Percentiles rank a stretch among this genome's conserved stretches.
These are phyloP conservation scores for Quillaja saponaria DNA, from an alignment of 306 rosid genomes.

Conservation along the genomic window DNA sequence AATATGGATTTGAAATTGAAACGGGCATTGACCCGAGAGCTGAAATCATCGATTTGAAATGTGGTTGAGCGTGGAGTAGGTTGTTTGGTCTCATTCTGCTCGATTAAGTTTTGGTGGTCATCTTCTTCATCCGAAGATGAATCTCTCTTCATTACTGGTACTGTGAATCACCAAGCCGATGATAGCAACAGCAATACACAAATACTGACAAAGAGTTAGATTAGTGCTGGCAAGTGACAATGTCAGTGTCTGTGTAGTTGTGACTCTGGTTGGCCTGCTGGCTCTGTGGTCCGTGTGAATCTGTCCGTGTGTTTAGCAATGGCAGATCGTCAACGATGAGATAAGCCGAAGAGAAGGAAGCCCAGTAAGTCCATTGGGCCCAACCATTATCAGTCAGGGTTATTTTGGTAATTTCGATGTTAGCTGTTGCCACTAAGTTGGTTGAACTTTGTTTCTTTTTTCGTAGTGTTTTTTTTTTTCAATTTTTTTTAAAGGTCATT, in stretches of 20 bases:
- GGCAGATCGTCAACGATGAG: not conserved
- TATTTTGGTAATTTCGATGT: no score
- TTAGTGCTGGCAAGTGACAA: not conserved
- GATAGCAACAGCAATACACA: not conserved
- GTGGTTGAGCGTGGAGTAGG: conserved; percentile 35
- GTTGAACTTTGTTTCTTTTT: no score
- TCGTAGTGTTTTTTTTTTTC: no score
- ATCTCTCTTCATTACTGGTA: conserved; percentile 44
- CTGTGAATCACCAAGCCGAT: not conserved
- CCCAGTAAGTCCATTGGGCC: no score
- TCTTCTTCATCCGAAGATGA: conserved; percentile 84
- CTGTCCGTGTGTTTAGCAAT: conserved; percentile 4
- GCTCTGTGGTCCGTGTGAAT: not conserved
- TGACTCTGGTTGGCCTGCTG: no score
- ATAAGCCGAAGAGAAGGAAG: not conserved
- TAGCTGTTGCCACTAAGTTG: no score
- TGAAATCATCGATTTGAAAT: conserved; percentile 56
- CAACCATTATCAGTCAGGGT: no score
- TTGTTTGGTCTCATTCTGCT: conserved; percentile 56
- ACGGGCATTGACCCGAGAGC: conserved; percentile 36
- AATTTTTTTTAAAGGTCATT: no score
- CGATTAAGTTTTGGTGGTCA: conserved; percentile 68
- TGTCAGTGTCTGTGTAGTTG: conserved; percentile 13
- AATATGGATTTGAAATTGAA: conserved; percentile 32
- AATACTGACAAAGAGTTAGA: not conserved